These are phyloP conservation scores for Amphicarpaea edgeworthii DNA, from an alignment of 306 rosid species.

Conservation along the genomic window DNA sequence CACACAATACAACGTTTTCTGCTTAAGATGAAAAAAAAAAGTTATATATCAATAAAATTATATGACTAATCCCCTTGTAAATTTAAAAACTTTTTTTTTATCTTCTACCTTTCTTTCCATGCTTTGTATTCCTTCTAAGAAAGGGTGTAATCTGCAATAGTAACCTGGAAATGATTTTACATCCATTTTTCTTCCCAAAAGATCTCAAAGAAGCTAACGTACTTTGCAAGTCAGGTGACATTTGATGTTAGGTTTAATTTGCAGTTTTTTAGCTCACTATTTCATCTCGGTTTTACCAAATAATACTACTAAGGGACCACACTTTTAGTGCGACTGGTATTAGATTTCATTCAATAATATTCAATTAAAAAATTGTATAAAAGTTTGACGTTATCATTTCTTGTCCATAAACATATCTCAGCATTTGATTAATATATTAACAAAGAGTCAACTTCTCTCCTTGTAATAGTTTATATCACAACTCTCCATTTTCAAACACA, in stretches of 20 bases:
- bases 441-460: conserved; percentile 56
- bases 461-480: conserved; percentile 26
- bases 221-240: conserved; percentile 32
- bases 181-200: conserved; percentile 1
- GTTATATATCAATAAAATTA: no score
- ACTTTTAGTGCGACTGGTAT: neutral
- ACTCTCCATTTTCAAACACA: conserved; percentile 44
- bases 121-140: conserved; percentile 6
- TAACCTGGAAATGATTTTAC: conserved; percentile 19
- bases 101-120: neutral
- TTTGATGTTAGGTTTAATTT: conserved; percentile 13
- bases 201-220: conserved; percentile 26
- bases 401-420: conserved; percentile 7
- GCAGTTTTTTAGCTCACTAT: neutral
- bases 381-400: neutral
- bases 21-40: neutral
- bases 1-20: neutral
- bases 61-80: neutral
- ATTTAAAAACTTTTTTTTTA: neutral
- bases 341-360: conserved; percentile 29
- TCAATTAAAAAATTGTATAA: neutral
- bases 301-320: neutral
- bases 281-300: neutral
- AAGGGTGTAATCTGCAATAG: neutral
- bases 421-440: conserved; percentile 10